A percentile compares a stretch with the other conserved stretches of the same genome.
These are phyloP conservation scores for Stachybotrys elegans DNA, from an alignment of 2,329 filamentous ascomycete genomes.

Conservation along the genomic window DNA sequence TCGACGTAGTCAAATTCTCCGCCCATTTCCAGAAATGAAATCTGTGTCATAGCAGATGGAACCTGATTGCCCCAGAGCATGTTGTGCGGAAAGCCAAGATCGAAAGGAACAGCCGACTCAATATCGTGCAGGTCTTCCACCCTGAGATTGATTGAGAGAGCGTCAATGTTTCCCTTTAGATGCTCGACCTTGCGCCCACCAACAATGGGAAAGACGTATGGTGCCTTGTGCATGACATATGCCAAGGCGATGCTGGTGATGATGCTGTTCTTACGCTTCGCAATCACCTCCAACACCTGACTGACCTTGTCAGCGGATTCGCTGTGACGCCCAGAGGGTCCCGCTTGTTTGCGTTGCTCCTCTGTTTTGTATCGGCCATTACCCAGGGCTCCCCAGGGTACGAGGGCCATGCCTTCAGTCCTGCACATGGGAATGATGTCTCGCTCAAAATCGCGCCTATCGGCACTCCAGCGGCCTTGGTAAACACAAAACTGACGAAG, in stretches of 20 bases:
- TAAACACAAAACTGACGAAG: conserved; percentile 60
- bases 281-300: conserved; percentile 44
- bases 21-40: conserved; percentile 40
- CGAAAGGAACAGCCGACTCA: conserved; percentile 56
- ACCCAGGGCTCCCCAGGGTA: conserved; percentile 54
- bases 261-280: conserved; percentile 33
- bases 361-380: conserved; percentile 41
- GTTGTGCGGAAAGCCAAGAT: conserved; percentile 61
- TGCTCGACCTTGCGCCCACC: conserved; percentile 67
- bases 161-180: conserved; percentile 64
- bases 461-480: conserved; percentile 36
- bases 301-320: conserved; percentile 49
- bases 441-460: conserved; percentile 33
- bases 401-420: conserved; percentile 44
- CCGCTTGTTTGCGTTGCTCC: conserved; percentile 30
- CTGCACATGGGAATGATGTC: conserved; percentile 40
- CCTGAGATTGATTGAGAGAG: conserved; percentile 54
- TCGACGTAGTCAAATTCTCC: conserved; percentile 48
- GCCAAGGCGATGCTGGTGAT: conserved; percentile 57
- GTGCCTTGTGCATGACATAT: conserved; percentile 67
- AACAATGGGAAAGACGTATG: conserved; percentile 69
- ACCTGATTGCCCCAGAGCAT: conserved; percentile 45
- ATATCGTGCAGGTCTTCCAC: conserved; percentile 61
- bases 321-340: no score
- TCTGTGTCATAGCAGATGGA: conserved; percentile 32